Conservation (phyloP, 2,329 filamentous ascomycete species). For the Ophiostoma novo-ulmi region DNA sequence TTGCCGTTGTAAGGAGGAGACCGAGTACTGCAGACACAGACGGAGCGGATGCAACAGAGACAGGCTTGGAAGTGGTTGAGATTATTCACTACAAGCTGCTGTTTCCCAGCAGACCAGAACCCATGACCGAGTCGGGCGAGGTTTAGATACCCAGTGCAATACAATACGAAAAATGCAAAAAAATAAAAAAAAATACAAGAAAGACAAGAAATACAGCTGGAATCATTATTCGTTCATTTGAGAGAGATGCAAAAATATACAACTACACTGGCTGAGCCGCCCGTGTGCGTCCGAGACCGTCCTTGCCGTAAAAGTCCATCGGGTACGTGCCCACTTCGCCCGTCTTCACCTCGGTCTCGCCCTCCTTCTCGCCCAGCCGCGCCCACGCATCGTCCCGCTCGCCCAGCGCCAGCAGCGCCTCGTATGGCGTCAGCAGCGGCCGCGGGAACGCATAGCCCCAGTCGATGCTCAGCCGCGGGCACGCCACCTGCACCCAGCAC, state of each 20-base stretch:
- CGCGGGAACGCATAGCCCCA: conserved; percentile 96
- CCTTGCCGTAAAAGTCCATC: conserved; percentile 96
- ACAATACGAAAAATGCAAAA: background rate
- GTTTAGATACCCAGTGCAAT: background rate
- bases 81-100: conserved; percentile 82
- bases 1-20: conserved; percentile 69
- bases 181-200: background rate
- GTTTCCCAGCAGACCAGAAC: conserved; percentile 80
- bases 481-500: conserved; percentile 97
- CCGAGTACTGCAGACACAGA: conserved; percentile 19
- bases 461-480: conserved; percentile 93
- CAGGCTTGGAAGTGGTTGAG: conserved; percentile 74
- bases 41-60: conserved; percentile 29
- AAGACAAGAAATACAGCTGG: background rate
- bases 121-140: conserved; percentile 50
- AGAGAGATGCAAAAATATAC: too few relatives aligned
- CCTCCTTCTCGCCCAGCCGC: conserved; percentile 46
- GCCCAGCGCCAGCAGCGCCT: conserved; percentile 85
- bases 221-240: too few relatives aligned
- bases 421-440: conserved; percentile 87
- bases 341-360: conserved; percentile 44
- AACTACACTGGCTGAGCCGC: conserved; percentile 29
- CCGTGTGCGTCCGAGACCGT: conserved; percentile 79
- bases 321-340: conserved; percentile 55
- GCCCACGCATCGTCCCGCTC: conserved; percentile 65